phyloP scores from a whole-genome alignment of 148 eudicot species.

The Dianthus caryophyllus region DNA sequence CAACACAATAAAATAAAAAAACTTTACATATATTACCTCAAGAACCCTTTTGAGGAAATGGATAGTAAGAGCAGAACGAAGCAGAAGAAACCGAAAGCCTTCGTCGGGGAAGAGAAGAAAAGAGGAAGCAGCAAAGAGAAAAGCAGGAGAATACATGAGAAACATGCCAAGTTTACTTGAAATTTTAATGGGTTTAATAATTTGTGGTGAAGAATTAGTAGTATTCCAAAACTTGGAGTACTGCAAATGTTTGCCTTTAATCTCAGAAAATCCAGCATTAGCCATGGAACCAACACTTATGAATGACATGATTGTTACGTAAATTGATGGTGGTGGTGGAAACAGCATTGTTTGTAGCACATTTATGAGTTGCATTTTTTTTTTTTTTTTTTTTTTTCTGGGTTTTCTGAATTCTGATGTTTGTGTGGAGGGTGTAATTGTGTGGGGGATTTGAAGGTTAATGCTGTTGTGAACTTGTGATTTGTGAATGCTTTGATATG shows the following conservation, averaged over 20 bases:
- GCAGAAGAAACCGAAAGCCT: constrained; percentile 33
- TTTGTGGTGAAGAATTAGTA: background rate
- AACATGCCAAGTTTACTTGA: constrained; percentile 42
- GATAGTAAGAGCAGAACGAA: constrained; percentile 31
- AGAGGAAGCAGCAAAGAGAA: constrained; percentile 31
- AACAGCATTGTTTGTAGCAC: constrained; percentile 23
- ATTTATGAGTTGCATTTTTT: constrained; percentile 9
- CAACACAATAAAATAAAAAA: background rate
- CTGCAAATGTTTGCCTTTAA: constrained; percentile 33
- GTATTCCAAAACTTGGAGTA: constrained; percentile 36
- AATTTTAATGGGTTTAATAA: background rate
- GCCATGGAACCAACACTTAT: constrained; percentile 15
- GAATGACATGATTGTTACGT: constrained; percentile 21
- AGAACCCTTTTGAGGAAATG: constrained; percentile 49
- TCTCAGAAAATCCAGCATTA: constrained; percentile 23
- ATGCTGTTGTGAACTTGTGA: no score
- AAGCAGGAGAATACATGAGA: constrained; percentile 35
- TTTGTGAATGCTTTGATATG: no score
- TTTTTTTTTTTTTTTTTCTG: background rate
- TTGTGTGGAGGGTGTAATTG: no score
- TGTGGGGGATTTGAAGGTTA: no score
- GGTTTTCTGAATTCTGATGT: background rate
- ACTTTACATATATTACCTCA: constrained; percentile 27
- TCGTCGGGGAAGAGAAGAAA: constrained; percentile 29
- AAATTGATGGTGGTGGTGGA: constrained; percentile 32